Base-by-base conservation (phyloP, 208 protist species). In the Trypanosoma rangeli region DNA sequence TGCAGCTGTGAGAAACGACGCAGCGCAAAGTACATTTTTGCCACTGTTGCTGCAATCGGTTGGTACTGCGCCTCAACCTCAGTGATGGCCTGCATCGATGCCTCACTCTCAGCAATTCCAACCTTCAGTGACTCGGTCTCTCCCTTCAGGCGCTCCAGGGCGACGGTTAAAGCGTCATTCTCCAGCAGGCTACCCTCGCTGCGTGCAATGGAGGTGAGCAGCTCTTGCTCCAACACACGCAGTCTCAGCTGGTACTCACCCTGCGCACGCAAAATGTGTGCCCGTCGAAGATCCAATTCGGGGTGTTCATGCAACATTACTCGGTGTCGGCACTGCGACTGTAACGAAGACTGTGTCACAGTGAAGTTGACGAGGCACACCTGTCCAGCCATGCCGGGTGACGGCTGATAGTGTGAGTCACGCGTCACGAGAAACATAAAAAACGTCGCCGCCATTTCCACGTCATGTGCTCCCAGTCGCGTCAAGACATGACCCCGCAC, bases 351-450 rank as follows among this genome's bases (percentile, higher is more conserved):
- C 35, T 89, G 91, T 20, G 99, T 99, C 18, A 99, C 97, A 5
- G 98, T 99, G 85, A 99, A 99, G 89, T 99, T 99, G 29, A 99
- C 88, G 55, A 99, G 80, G 52, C 97, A 99, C 28, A 99, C 97
- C 60, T 98, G 88, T n/a, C 90, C 95, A 49, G 92, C 98, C 31
- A 99, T 80, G 69, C 97, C 94, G 9, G 98, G 97, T 9, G 94
- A 70, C 52, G 99, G 99, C 70, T 98, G 87, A 53, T 91, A 94
- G 33, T 96, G 88, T 18, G 97, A 86, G 77, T 99, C 91, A 44
- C 98, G 88, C 26, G 99, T 99, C 49, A 92, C 74, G 26, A 99
- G 81, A 79, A 99, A 99, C 8, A 99, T 90, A 44, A 80, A 72
- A 75, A 99, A 99, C 3, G 93, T 86, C 29, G 97, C 94, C 1